These are phyloP conservation scores for Colletotrichum liaoningense DNA, from an alignment of 2,329 filamentous ascomycete genomes.

Conservation along the genomic window DNA sequence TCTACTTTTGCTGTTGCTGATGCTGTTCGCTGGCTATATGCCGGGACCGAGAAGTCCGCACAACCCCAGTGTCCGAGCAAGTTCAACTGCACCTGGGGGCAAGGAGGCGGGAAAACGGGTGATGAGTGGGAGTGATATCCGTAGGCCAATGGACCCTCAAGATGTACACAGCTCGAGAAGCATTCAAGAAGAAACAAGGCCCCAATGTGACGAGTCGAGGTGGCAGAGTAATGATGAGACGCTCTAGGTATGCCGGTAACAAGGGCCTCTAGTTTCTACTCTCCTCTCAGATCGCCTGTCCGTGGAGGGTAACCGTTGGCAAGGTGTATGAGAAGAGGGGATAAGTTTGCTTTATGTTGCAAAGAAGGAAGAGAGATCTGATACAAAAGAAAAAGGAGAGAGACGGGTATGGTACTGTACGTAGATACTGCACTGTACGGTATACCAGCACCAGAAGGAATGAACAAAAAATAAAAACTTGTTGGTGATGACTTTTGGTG, in stretches of 20 bases:
- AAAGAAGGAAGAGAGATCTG: conserved; percentile 32
- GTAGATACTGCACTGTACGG: not conserved
- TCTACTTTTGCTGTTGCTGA: not conserved
- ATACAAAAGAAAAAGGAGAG: conserved; percentile 6
- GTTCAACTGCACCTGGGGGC: not conserved
- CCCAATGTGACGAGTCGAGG: conserved; percentile 32
- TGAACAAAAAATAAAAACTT: not conserved
- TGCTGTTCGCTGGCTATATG: not conserved
- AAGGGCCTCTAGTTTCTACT: conserved; percentile 19
- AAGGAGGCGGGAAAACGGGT: not conserved
- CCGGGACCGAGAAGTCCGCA: conserved; percentile 23
- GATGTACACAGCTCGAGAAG: conserved; percentile 1
- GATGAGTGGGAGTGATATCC: not conserved
- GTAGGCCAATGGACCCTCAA: conserved; percentile 14
- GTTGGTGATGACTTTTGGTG: not conserved
- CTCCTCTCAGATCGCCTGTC: conserved; percentile 10
- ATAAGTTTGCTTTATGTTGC: conserved; percentile 27
- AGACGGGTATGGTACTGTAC: not conserved
- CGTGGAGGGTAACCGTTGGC: conserved; percentile 1
- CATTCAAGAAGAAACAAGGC: conserved; percentile 32
- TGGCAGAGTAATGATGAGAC: conserved; percentile 17
- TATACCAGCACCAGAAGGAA: not conserved
- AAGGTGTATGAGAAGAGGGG: conserved; percentile 1
- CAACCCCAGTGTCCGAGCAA: conserved; percentile 15
- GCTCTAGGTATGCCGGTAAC: conserved; percentile 20